A percentile compares a stretch with the other conserved stretches of the same genome.
phyloP scores from a whole-genome alignment of 1,139 yeast genomes.

The Debaryomyces nepalensis region DNA sequence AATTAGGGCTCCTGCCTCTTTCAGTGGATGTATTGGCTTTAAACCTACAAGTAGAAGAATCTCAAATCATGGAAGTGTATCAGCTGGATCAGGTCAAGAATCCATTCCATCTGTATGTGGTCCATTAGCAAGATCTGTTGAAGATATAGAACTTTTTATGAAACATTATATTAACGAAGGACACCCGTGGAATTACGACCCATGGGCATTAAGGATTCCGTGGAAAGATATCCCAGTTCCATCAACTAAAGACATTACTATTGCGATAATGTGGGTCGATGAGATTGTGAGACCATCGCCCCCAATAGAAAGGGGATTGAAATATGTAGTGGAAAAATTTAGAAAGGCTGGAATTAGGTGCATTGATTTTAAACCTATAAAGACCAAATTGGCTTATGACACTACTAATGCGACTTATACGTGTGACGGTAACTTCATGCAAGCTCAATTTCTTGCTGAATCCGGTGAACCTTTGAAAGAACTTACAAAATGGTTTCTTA shows the following conservation, averaged over 20 bases:
- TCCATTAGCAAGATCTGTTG: slow-evolving; percentile 63
- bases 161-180: slow-evolving; percentile 61
- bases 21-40: slow-evolving; percentile 66
- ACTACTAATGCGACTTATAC: slow-evolving; percentile 54
- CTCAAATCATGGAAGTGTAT: slow-evolving; percentile 53
- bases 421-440: slow-evolving; percentile 65
- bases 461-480: slow-evolving; percentile 71
- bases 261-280: slow-evolving; percentile 47
- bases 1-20: slow-evolving; percentile 77
- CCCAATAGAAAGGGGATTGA: slow-evolving; percentile 53
- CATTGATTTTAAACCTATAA: slow-evolving; percentile 55
- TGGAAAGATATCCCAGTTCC: slow-evolving; percentile 62
- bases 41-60: slow-evolving; percentile 71
- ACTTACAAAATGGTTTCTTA: slow-evolving; percentile 62
- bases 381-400: slow-evolving; percentile 54
- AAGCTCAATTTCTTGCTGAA: slow-evolving; percentile 51
- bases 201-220: slow-evolving; percentile 56
- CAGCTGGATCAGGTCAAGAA: slow-evolving; percentile 62
- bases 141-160: slow-evolving; percentile 68
- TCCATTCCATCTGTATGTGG: slow-evolving; percentile 64
- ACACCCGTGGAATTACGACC: slow-evolving; percentile 72
- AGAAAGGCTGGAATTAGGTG: slow-evolving; percentile 37
- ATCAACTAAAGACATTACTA: slow-evolving; percentile 39
- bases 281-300: slow-evolving; percentile 52
- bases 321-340: slow-evolving; percentile 33